Base-by-base conservation (phyloP, 805 yeast species). In the Vanderwaltozyma verrucispora region DNA sequence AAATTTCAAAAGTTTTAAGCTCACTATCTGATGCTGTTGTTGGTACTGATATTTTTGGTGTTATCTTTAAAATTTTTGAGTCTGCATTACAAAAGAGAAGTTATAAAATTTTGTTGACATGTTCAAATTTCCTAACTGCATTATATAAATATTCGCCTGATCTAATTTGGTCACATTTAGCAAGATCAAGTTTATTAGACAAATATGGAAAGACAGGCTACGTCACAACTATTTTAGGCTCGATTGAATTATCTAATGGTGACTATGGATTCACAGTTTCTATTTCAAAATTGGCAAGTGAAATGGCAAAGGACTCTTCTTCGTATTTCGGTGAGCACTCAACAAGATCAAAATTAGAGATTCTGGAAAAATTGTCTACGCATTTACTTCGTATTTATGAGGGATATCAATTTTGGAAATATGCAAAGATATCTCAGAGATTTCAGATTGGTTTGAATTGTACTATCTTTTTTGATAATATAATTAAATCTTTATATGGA, bases 131-230 rank as follows among this genome's bases (percentile, higher is more conserved):
- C 17, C 60, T 85, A 23, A 59, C 68, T 1, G 63, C 69, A 14
- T 63, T 73, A 28, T 64, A 65, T 28, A 63, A 63, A 33, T 59
- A 73, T 5, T 71, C 67, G 28, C 74, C 94, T 0, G 68, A 71
- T 41, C 66, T 85, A 39, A 80, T 87, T 3, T 88, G 96, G 95
- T 71, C 86, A 0, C 80, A 80, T 50, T 57, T 89, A 12, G 70
- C 75, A 17, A 74, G 75, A 35, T 80, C 94, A 0, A 70, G 74
- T 15, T 61, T 87, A 21, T 62, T 86, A 1, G 77, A 80, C 12
- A 67, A 69, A 34, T 68, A 72, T 39, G 76, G 76, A 1, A 74
- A 73, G 44, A 84, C 82, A 30, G 88, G 92, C 0, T 59, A 75
- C 33, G 74, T 77, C 1, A 58, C 73, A 1, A 68, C 70, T 1